A percentile compares a stretch with the other conserved stretches of the same genome.
phyloP scores from a whole-genome alignment of 495 filamentous ascomycete genomes.

The Saxophila tyrrhenica region DNA sequence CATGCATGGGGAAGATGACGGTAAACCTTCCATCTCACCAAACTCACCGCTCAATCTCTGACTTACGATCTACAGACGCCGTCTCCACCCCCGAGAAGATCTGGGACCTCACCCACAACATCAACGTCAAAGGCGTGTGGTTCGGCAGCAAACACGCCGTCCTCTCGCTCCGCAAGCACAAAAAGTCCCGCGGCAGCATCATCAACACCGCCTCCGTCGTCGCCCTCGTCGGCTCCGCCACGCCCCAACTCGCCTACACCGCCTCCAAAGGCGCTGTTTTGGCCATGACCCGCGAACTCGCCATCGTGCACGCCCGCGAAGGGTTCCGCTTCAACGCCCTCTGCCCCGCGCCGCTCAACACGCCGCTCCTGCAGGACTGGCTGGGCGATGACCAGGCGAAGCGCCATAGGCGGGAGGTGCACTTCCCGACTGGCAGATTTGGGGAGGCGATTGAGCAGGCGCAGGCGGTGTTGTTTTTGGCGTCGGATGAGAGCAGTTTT shows the following conservation, averaged over 20 bases:
- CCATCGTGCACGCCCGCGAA: slow-evolving; percentile 46
- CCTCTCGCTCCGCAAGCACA: slow-evolving; percentile 63
- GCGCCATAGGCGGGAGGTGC: slow-evolving; percentile 75
- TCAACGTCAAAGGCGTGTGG: slow-evolving; percentile 99
- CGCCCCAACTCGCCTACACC: slow-evolving; percentile 90
- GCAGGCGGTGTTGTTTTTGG: slow-evolving; percentile 84
- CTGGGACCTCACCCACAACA: slow-evolving; percentile 87
- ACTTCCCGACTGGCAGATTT: slow-evolving; percentile 91
- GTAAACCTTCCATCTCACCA: slow-evolving; percentile 2
- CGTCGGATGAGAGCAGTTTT: slow-evolving; percentile 88
- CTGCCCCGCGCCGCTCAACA: slow-evolving; percentile 87
- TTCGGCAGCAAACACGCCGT: slow-evolving; percentile 91
- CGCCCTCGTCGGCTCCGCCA: slow-evolving; percentile 83
- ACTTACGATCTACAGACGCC: slow-evolving; percentile 45
- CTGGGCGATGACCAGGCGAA: slow-evolving; percentile 81
- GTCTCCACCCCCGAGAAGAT: slow-evolving; percentile 75
- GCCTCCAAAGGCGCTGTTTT: slow-evolving; percentile 90
- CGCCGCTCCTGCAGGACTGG: slow-evolving; percentile 84
- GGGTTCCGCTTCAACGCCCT: slow-evolving; percentile 80
- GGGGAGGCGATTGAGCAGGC: slow-evolving; percentile 94
- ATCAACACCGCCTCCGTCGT: slow-evolving; percentile 96
- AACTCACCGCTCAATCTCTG: too few relatives aligned
- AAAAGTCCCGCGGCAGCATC: slow-evolving; percentile 66
- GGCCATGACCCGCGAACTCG: slow-evolving; percentile 44
- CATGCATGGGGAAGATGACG: slow-evolving; percentile 78